Evolutionary conservation across 805 yeast species (phyloP).

Genomic region (Ogataea methylovora): DNA sequence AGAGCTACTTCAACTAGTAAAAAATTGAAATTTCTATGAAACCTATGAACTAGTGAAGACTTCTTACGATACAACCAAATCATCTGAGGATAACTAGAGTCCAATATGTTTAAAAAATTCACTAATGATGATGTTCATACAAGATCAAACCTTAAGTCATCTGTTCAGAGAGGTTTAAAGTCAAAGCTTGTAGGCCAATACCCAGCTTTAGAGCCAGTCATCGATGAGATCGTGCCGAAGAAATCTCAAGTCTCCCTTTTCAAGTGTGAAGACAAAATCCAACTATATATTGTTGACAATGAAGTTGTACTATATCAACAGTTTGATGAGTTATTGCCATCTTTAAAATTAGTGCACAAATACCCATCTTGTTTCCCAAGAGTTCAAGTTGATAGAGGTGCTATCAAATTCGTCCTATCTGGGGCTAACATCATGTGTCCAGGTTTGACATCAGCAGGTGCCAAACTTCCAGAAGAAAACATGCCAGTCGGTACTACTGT

Average conservation of each 20-base stretch:
- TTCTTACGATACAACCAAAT: no score
- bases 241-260: slow-evolving; percentile 72
- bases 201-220: slow-evolving; percentile 64
- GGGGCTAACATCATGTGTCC: slow-evolving; percentile 98
- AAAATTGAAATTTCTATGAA: no score
- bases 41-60: no score
- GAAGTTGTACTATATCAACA: slow-evolving; percentile 76
- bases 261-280: slow-evolving; percentile 87
- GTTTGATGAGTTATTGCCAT: slow-evolving; percentile 72
- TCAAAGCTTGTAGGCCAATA: slow-evolving; percentile 65
- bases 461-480: slow-evolving; percentile 68
- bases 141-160: slow-evolving; percentile 85
- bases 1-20: no score
- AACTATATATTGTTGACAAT: slow-evolving; percentile 63
- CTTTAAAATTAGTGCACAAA: slow-evolving; percentile 67
- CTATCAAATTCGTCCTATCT: slow-evolving; percentile 88
- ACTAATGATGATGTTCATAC: slow-evolving; percentile 84
- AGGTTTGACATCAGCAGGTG: slow-evolving; percentile 84
- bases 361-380: slow-evolving; percentile 79
- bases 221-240: slow-evolving; percentile 83
- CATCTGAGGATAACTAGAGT: no score
- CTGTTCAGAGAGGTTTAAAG: slow-evolving; percentile 87
- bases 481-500: slow-evolving; percentile 65
- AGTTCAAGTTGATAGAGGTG: slow-evolving; percentile 92
- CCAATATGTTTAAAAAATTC: slow-evolving; percentile 39